phyloP scores from a whole-genome alignment of 1,139 yeast genomes.

The Candida sp. region DNA sequence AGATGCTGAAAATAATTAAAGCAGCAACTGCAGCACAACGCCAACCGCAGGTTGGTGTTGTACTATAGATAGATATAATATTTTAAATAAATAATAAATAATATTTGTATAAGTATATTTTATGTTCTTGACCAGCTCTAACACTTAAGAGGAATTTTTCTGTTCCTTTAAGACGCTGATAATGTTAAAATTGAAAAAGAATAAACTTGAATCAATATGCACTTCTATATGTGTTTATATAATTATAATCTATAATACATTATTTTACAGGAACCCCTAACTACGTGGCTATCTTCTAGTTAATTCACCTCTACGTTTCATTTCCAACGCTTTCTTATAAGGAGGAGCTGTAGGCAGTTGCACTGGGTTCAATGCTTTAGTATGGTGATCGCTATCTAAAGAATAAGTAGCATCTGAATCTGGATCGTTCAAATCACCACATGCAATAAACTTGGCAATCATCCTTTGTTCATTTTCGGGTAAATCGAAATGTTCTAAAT shows the following conservation, averaged over 20 bases:
- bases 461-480: slow-evolving; percentile 57
- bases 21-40: too few species aligned
- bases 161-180: neutral
- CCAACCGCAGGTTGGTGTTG: too few species aligned
- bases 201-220: neutral
- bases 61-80: too few species aligned
- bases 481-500: slow-evolving; percentile 37
- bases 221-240: neutral
- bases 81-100: too few species aligned
- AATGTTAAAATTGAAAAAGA: slow-evolving; percentile 32
- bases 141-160: too few species aligned
- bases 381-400: slow-evolving; percentile 40
- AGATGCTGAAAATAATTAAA: slow-evolving; percentile 31
- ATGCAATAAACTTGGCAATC: slow-evolving; percentile 87
- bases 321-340: slow-evolving; percentile 83
- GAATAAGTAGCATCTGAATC: slow-evolving; percentile 97
- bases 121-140: too few species aligned
- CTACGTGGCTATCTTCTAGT: slow-evolving; percentile 15
- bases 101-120: too few species aligned
- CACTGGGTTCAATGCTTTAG: slow-evolving; percentile 73
- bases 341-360: slow-evolving; percentile 98
- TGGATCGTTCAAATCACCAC: slow-evolving; percentile 83
- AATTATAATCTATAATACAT: slow-evolving; percentile 3
- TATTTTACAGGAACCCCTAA: neutral
- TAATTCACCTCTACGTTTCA: slow-evolving; percentile 72